Conservation (phyloP, 2,329 filamentous ascomycete genomes). For the Aspergillus jensenii region DNA sequence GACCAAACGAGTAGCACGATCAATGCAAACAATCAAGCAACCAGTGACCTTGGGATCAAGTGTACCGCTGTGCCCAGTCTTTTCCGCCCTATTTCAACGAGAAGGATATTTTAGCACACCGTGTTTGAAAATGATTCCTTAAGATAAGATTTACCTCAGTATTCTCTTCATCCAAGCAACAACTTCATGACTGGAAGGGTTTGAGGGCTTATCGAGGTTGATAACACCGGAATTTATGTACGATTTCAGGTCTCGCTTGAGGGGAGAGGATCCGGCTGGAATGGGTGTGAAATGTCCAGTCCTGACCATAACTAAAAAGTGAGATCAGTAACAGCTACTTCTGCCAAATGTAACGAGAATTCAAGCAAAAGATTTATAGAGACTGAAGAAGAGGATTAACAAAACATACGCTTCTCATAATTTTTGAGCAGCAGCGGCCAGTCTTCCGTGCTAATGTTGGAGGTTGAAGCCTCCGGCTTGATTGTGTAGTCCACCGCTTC, state of each 20-base stretch:
- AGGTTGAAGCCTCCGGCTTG: slow-evolving; percentile 82
- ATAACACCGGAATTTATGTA: slow-evolving; percentile 98
- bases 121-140: not conserved
- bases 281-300: slow-evolving; percentile 98
- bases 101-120: slow-evolving; percentile 18
- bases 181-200: slow-evolving; percentile 97
- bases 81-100: slow-evolving; percentile 67
- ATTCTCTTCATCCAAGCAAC: slow-evolving; percentile 99
- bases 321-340: slow-evolving; percentile 18
- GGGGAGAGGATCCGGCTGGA: slow-evolving; percentile 83
- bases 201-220: slow-evolving; percentile 96
- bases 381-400: slow-evolving; percentile 9
- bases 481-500: slow-evolving; percentile 77
- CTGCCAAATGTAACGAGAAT: not conserved
- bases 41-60: slow-evolving; percentile 98
- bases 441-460: slow-evolving; percentile 77
- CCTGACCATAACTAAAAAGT: slow-evolving; percentile 72
- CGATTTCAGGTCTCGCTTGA: slow-evolving; percentile 92
- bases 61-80: slow-evolving; percentile 97
- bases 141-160: slow-evolving; percentile 62
- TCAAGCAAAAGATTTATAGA: slow-evolving; percentile 3
- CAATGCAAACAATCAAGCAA: slow-evolving; percentile 91
- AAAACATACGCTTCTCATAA: slow-evolving; percentile 79
- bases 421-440: slow-evolving; percentile 96
- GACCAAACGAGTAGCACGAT: slow-evolving; percentile 93